These are phyloP conservation scores for Emmonsia crescens DNA, from an alignment of 2,329 filamentous ascomycete genomes.

Conservation along the genomic window DNA sequence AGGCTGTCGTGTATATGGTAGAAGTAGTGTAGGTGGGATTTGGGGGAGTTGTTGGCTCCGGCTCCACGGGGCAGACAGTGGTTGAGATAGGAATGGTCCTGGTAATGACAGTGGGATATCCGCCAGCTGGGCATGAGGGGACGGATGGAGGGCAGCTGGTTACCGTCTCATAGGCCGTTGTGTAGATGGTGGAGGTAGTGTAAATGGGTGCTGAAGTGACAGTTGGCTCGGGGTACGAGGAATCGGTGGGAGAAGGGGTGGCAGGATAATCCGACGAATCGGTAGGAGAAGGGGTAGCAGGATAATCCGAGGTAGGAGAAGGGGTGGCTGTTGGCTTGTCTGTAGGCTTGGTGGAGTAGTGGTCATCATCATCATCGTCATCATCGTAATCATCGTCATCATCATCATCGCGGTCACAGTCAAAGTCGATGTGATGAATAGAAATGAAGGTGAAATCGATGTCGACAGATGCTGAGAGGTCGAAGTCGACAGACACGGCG, in stretches of 20 bases:
- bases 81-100: slow-evolving; percentile 48
- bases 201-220: slow-evolving; percentile 2
- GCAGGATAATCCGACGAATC: neutral
- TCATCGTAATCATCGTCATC: no score
- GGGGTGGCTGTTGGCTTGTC: neutral
- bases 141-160: slow-evolving; percentile 32
- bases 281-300: neutral
- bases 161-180: slow-evolving; percentile 28
- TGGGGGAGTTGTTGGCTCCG: neutral
- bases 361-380: no score
- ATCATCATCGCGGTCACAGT: slow-evolving; percentile 42
- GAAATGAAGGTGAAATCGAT: slow-evolving; percentile 57
- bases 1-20: slow-evolving; percentile 29
- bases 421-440: slow-evolving; percentile 63
- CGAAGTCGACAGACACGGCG: slow-evolving; percentile 67
- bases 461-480: slow-evolving; percentile 45
- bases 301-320: neutral
- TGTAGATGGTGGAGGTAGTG: slow-evolving; percentile 30
- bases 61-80: slow-evolving; percentile 44
- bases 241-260: neutral
- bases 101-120: slow-evolving; percentile 39
- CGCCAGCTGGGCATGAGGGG: slow-evolving; percentile 41
- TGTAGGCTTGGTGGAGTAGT: no score
- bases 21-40: slow-evolving; percentile 14
- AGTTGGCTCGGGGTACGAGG: neutral